Evolutionary conservation across 768 basidiomycete species (phyloP), one percentile per base, ranked within the genome.

Genomic region (Tulasnella sp.): DNA sequence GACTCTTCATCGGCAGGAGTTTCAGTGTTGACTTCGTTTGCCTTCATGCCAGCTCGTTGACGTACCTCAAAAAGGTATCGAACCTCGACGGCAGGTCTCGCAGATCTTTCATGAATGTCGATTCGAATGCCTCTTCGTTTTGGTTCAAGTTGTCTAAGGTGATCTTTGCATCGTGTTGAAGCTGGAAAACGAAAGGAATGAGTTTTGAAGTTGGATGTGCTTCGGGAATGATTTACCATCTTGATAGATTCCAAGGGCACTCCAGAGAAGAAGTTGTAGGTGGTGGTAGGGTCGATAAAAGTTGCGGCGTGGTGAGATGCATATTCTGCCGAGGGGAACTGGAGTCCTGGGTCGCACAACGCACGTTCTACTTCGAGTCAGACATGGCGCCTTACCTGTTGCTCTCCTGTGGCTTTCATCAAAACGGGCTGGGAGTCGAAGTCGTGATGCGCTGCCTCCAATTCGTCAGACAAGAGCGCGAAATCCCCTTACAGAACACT

Each of bases 241-340:
- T 91, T 86, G 1, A 98, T 82, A 1, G 93, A 94, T 2, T 90
- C 85, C 16, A 87, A 75, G 22, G 95, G 91, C 36, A 95, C 85
- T 9, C 86, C 88, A 0, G 88, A 86, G 26, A 96, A 80, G 11
- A 95, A 77, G 77, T 99, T 98, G 63, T 90, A 82, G 8, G 84
- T 84, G 0, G 93, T 92, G 0, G 88, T 84, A 1, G 89, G 85
- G 76, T 95, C 95, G 1, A 96, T 89, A 66, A 96, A 88, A 22
- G 70, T 40, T 14, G 62, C 9, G 52, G 11, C 4, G 39, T 71
- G 47, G 39, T 62, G 52, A 26, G 52, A 26, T 16, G 42, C 17
- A 22, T n/a, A 71, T 29, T 71, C 70, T 71, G 70, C 62, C 5
- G 42, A 34, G 11, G 70, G 35, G 62, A 71, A 71, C 70, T 71